Percentiles rank a stretch among this genome's conserved stretches.
These are phyloP conservation scores for Leucaena leucocephala DNA, from an alignment of 306 rosid genomes.

Conservation along the genomic window DNA sequence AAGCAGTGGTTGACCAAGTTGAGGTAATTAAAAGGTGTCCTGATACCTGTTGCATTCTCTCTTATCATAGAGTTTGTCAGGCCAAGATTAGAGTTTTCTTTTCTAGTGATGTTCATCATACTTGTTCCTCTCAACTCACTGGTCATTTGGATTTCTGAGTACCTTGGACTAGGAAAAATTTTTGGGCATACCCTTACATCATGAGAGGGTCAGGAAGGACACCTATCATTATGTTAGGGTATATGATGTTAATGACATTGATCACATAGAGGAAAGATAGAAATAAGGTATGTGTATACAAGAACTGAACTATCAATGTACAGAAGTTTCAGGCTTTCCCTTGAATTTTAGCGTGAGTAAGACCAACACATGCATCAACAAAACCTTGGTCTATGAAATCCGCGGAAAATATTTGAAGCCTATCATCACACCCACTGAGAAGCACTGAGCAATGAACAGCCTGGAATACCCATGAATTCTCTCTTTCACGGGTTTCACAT, in stretches of 20 bases:
- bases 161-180: too few species aligned
- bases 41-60: too few species aligned
- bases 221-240: too few species aligned
- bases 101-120: too few species aligned
- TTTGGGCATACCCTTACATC: too few species aligned
- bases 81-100: too few species aligned
- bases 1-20: too few species aligned
- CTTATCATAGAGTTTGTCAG: too few species aligned
- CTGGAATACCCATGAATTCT: slow-evolving; percentile 75
- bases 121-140: too few species aligned
- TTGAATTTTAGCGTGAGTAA: slow-evolving; percentile 69
- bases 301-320: background rate
- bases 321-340: slow-evolving; percentile 53
- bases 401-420: slow-evolving; percentile 70
- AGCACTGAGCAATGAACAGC: slow-evolving; percentile 70
- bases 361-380: slow-evolving; percentile 81
- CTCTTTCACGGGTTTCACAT: slow-evolving; percentile 75
- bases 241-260: background rate
- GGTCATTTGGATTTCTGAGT: too few species aligned
- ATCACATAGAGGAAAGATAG: background rate
- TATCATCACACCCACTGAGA: slow-evolving; percentile 49
- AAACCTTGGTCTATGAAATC: slow-evolving; percentile 84
- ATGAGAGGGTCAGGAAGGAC: too few species aligned
- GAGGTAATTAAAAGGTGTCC: too few species aligned
- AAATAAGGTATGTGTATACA: background rate